Base-by-base conservation (phyloP, 306 rosid species). In the Gastrolobium bilobum region DNA sequence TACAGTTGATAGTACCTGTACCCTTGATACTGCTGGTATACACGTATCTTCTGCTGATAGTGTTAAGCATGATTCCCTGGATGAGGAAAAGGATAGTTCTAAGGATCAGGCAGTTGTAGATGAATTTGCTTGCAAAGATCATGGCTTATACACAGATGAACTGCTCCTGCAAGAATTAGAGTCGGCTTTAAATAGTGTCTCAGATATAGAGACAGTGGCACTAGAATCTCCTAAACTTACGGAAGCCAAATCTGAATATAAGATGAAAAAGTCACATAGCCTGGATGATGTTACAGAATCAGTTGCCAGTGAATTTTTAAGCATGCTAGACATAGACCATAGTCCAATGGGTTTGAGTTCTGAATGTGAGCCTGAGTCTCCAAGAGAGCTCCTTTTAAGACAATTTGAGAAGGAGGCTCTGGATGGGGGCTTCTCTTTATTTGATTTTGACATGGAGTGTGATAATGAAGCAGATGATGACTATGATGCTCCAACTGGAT, bases 321-420 rank as follows among this genome's bases (percentile, higher is more conserved):
- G 73, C 83, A 90, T 89, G 97, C 79, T 90, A 43, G 92, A 79
- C 48, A 47, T 89, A 20, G 96, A 88, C 84, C 61, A 52, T 10
- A 85, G 93, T 84, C 86, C 93, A 38, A 30, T 62, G 68, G 82
- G 61, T 33, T 42, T 86, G 84, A 85, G 84, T 87, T 91, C 92
- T 68, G 95, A 81, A 75, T 86, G 91, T n/a, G 98, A 91, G 79
- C 87, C 93, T 0, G 93, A 91, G 74, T 93, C 98, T 54, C 98
- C 98, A 15, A 88, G 98, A 87, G 98, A 88, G 86, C 87, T 81
- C 59, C 89, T 94, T 52, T 86, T 94, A 43, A 88, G 93, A 84
- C 87, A 92, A 77, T 94, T 94, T 78, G 97, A 94, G 93, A 78
- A 86, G 84, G 98, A 94, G 68, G 78, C 97, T 37, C 85, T 86